Percentiles rank a stretch among this genome's conserved stretches.
Conservation (phyloP, 1,284 basidiomycete genomes). For the Wallemia ichthyophaga region DNA sequence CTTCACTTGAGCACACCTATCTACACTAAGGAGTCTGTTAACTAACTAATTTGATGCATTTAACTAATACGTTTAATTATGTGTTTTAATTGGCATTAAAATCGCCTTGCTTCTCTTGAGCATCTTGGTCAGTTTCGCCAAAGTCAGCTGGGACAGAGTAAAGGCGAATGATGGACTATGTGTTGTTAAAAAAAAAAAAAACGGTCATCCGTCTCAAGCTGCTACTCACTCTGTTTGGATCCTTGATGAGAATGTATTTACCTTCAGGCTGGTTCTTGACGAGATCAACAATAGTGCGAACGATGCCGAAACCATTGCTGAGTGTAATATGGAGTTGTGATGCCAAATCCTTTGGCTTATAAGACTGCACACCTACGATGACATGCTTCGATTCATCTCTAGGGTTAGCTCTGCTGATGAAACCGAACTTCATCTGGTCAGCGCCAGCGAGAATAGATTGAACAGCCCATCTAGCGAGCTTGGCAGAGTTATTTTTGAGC, state of each 20-base stretch:
- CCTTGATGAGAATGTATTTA: constrained; percentile 80
- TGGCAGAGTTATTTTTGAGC: constrained; percentile 99
- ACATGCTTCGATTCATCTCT: constrained; percentile 85
- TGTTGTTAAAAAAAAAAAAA: neutral
- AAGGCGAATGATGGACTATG: constrained; percentile 62
- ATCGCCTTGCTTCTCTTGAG: constrained; percentile 19
- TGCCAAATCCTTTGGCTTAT: constrained; percentile 83
- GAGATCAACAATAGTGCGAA: constrained; percentile 68
- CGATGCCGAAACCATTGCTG: constrained; percentile 94
- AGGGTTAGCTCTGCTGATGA: constrained; percentile 71
- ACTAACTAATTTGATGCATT: neutral
- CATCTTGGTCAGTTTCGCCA: constrained; percentile 23
- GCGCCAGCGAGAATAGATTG: constrained; percentile 87
- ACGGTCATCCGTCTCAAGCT: neutral
- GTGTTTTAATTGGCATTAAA: constrained; percentile 6
- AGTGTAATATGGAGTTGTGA: constrained; percentile 82
- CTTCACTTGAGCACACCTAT: no score
- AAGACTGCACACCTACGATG: constrained; percentile 76
- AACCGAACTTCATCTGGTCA: constrained; percentile 80
- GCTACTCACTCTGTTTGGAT: constrained; percentile 62
- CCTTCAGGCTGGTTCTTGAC: constrained; percentile 86
- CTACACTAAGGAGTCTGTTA: no score
- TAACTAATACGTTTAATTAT: neutral
- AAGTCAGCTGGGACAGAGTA: constrained; percentile 61
- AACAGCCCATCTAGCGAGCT: constrained; percentile 89